Evolutionary conservation across 129 eudicot genomes (phyloP), one percentile per base, ranked within the genome.

Genomic region (Scalesia atractyloides): DNA sequence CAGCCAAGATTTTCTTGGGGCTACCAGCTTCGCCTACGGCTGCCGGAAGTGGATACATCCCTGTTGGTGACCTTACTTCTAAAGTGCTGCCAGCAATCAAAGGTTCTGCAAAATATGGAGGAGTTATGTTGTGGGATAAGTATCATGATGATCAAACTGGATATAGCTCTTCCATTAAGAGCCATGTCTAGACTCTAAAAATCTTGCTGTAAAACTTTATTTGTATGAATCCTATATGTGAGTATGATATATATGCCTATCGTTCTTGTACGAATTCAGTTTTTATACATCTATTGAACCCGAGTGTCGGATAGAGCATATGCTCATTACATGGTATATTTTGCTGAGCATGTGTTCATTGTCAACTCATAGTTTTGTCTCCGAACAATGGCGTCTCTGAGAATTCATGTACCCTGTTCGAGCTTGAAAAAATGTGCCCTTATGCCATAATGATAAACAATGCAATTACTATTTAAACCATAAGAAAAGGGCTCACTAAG

Each of bases 1-100:
- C 81, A 14, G 43, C 67, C 1, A 73, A 77, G 66, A 74, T 82
- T 5, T 82, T 83, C 77, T 61, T 83, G 14, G 34, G 83, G n/a
- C 26, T 83, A 9, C 86, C 86, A 7, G 86, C 86, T 7, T 65
- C 86, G 49, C 66, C 80, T 11, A n/a, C 56, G 1, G 86, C 83
- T 49, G 85, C 85, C 5, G 79, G 79, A 39, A 82, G 72, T 14
- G 85, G 85, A 4, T 82, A 60, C 48, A 36, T 78, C 3, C 70
- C 80, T 4, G 66, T 69, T 10, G 68, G 61, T 72, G 83, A 79
- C 54, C 83, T 79, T n/a, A 80, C 53, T 50, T 75, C 84, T 0
- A 20, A 37, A 61, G 80, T 69, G 72, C 84, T 80, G 74, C 80
- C 76, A 24, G 72, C 61, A 10, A 74, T 74, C 26, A 68, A 74